phyloP scores from a whole-genome alignment of 306 rosid species.

The barrel medic (Medicago truncatula) region DNA sequence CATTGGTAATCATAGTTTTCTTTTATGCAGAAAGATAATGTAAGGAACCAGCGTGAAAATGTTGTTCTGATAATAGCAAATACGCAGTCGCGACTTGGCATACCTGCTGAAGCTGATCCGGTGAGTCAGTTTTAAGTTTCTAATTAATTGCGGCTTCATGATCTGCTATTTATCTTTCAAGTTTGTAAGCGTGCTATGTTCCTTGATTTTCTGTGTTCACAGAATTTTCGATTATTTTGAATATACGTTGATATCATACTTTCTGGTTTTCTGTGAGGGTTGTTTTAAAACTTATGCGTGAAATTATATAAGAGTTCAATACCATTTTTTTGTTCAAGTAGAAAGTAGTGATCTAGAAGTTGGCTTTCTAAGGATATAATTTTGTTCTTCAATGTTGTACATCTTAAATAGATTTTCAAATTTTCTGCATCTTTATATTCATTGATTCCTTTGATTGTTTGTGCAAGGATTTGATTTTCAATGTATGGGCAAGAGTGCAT shows the following conservation, averaged over 20 bases:
- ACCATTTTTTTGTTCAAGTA: constrained; percentile 10
- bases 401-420: constrained; percentile 13
- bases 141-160: constrained; percentile 23
- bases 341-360: constrained; percentile 5
- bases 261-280: constrained; percentile 23
- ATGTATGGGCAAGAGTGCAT: not conserved
- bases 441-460: constrained; percentile 5
- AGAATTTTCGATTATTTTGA: constrained; percentile 14
- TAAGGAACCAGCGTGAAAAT: constrained; percentile 91
- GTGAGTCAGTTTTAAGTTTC: constrained; percentile 60
- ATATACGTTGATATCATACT: not conserved
- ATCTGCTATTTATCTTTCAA: constrained; percentile 22
- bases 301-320: constrained; percentile 8
- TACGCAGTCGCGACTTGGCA: constrained; percentile 80
- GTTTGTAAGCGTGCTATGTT: constrained; percentile 28
- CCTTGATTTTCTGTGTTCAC: constrained; percentile 11
- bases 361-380: constrained; percentile 23
- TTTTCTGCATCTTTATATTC: constrained; percentile 7
- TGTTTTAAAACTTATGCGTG: constrained; percentile 13
- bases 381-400: constrained; percentile 11
- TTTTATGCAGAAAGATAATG: constrained; percentile 77
- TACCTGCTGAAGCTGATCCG: constrained; percentile 68
- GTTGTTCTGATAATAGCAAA: constrained; percentile 86
- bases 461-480: constrained; percentile 24
- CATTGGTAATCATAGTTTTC: constrained; percentile 1